Conservation (phyloP, 1,284 basidiomycete genomes). For the Neolentinus lepideus region DNA sequence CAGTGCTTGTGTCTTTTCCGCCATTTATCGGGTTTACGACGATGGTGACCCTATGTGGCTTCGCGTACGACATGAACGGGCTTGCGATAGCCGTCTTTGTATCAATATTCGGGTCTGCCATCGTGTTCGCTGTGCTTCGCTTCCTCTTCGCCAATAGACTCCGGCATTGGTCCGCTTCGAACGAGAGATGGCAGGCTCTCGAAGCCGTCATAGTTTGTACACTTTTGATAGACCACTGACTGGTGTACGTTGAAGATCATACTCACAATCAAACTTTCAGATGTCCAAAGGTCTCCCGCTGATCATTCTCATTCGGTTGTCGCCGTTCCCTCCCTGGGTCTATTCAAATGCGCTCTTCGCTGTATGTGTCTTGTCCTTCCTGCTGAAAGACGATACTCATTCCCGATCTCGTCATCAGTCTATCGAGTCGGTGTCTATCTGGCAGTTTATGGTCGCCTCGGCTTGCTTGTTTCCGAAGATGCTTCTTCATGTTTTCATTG, state of each 20-base stretch:
- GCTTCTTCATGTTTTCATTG: constrained; percentile 69
- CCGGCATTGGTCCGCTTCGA: constrained; percentile 49
- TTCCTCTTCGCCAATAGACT: constrained; percentile 49
- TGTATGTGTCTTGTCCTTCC: constrained; percentile 33
- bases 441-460: constrained; percentile 73
- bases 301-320: constrained; percentile 75
- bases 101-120: constrained; percentile 58
- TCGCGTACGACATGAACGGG: constrained; percentile 75
- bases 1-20: constrained; percentile 70
- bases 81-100: constrained; percentile 57
- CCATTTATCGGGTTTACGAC: constrained; percentile 74
- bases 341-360: constrained; percentile 77
- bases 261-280: constrained; percentile 25
- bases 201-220: constrained; percentile 66
- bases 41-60: constrained; percentile 60
- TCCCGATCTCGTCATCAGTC: constrained; percentile 34
- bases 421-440: constrained; percentile 63
- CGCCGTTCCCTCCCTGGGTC: constrained; percentile 78
- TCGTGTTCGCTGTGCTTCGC: constrained; percentile 61
- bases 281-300: constrained; percentile 65
- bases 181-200: constrained; percentile 71
- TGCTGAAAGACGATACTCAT: neutral
- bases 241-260: neutral
- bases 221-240: constrained; percentile 1
- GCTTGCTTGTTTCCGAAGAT: constrained; percentile 64